Evolutionary conservation across 768 basidiomycete genomes (phyloP), one percentile per base, ranked within the genome.

Genomic region (Cyclocybe aegerita): DNA sequence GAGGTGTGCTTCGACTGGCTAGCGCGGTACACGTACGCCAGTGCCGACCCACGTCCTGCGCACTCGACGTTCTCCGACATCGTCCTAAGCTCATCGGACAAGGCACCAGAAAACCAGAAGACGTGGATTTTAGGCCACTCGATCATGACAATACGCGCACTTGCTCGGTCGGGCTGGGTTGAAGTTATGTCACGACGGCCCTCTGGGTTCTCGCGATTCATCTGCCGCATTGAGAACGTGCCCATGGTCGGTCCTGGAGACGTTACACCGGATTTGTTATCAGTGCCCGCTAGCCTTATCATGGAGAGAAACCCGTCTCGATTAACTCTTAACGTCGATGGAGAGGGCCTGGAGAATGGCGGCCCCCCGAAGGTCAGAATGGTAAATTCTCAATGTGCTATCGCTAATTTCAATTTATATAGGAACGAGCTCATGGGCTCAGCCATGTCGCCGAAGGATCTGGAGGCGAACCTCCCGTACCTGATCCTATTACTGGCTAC

Each of bases 1-100:
- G 93, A 98, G 63, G 96, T 98, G 33, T 96, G 93, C 68, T 95
- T 98, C 62, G 97, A 99, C 65, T 98, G 95, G 93, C 77, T 99
- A 12, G 88, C 93, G 8, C 79, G 97, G 12, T 97, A 97, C 64
- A 88, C 96, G 0, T 98, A 95, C 60, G 93, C 87, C 10, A 93
- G 88, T 60, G 93, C 93, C 11, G 94, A 97, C 63, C 95, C 96
- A 1, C 82, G 90, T 11, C 93, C 96, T 2, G 82, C 93, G 1
- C 79, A 76, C 31, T 92, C 91, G 1, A 75, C 86, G 44, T 77
- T 98, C 48, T 82, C 79, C 54, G 88, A 94, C 33, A 82, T 94
- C 46, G 77, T 96, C 44, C 85, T 87, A 79, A 82, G 1, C 68
- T 68, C 43, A 60, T 56, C 31, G 59, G 65, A 39, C 49, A 59